Conservation (phyloP, 2,329 filamentous ascomycete species). For the Beauveria bassiana region DNA sequence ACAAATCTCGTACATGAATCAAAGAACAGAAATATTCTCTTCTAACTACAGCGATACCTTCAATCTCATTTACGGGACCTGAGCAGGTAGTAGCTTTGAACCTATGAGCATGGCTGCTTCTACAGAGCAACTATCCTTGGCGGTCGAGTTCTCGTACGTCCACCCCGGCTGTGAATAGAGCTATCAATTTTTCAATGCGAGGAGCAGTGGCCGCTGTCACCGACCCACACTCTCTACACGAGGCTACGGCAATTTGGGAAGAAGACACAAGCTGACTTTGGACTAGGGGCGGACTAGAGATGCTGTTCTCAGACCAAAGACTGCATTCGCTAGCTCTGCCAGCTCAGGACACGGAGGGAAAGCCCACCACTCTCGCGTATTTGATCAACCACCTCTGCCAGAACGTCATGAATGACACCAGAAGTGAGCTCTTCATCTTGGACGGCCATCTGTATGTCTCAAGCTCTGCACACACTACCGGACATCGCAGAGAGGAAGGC, state of each 20-base stretch:
- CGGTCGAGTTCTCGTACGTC: slow-evolving; percentile 61
- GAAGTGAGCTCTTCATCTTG: slow-evolving; percentile 83
- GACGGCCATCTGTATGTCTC: slow-evolving; percentile 75
- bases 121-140: slow-evolving; percentile 42
- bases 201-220: not conserved
- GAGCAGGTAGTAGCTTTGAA: not conserved
- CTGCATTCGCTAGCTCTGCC: slow-evolving; percentile 67
- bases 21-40: not conserved
- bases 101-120: slow-evolving; percentile 10
- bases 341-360: slow-evolving; percentile 48
- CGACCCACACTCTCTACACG: not conserved
- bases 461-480: not conserved
- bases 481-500: not conserved
- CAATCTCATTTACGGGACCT: not conserved
- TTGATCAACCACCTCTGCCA: slow-evolving; percentile 74
- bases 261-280: not conserved
- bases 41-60: not conserved
- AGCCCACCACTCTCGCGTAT: slow-evolving; percentile 60
- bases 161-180: not conserved
- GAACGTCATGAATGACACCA: slow-evolving; percentile 73
- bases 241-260: not conserved
- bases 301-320: slow-evolving; percentile 80
- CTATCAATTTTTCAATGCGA: not conserved
- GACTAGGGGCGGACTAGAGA: slow-evolving; percentile 78
- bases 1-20: not conserved